Base-by-base conservation (phyloP, 2,329 filamentous ascomycete genomes). In the Fusarium bactridioides region DNA sequence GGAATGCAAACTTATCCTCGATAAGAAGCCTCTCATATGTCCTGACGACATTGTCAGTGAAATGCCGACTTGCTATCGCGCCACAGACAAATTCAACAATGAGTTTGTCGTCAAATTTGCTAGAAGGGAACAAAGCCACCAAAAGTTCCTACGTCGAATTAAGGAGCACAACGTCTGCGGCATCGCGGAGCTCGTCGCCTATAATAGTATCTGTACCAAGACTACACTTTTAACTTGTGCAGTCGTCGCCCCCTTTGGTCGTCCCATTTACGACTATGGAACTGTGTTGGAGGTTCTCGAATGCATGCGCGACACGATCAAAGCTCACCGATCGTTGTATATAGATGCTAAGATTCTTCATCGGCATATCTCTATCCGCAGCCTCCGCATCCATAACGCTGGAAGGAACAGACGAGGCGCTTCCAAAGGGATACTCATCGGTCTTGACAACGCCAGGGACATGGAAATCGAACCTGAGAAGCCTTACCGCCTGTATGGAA, bases 301-400 rank as follows among this genome's bases (percentile, higher is more conserved):
- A 48, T 77, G 75, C 2, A 64, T 80, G 23, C 76, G 77, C 10
- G 81, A 84, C 60, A 78, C 78, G 19, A 78, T 84, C 56, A 80
- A 70, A n/a, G 81, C 75, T n/a, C 78, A 84, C 58, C 74, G 64
- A n/a, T 81, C 78, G 21, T 72, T 84, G 0, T 79, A 80, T 35
- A 18, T 74, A 2, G 61, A 79, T 10, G 77, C 78, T 16, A 74
- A 76, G 10, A 81, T 83, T 57, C 77, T 84, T 13, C 78, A 84
- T 64, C 73, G 73, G 37, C 79, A 83, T 41, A 79, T 84, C 19
- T 84, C 79, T 0, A 75, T 78, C 4, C 76, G 78, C n/a, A 84
- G 82, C 54, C 80, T 84, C 23, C 82, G 84, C 35, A 80, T 84
- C 19, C 74, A 77, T 6, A 53, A 74, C 8, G 9, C 11, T 18